Evolutionary conservation across 208 protist species (phyloP), one percentile per base, ranked within the genome.

Genomic region (Histomonas meleagridis): DNA sequence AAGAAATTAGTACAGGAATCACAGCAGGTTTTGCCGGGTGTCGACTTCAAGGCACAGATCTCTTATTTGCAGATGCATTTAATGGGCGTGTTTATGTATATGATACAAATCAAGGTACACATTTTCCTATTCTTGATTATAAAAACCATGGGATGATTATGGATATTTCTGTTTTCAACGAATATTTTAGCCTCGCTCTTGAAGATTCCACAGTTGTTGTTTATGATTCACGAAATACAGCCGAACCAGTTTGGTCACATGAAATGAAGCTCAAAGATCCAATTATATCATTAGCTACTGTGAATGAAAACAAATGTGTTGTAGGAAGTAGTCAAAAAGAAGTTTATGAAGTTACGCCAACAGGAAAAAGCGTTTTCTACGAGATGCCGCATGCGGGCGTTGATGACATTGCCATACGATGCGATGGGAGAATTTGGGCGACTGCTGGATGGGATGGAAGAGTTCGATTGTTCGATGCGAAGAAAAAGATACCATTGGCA

Each of bases 401-500:
- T 35, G 90, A 78, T 55, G 90, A 91, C 28, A 78, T 78, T 35
- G 38, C 90, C 18, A 28, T 91, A 5, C 23, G 90, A 53, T 69
- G 46, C 3, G 90, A 91, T 78, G 90, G 90, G n/a, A 49, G 51
- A 10, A 72, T 91, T 23, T 91, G 90, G 62, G 51, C 90, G 0
- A 32, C 46, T 2, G 49, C 90, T 10, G 90, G 90, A 0, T 91
- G 90, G 90, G 90, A 91, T 78, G 65, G 65, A 32, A 49, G 90
- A 51, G 62, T 91, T 35, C 49, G 90, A 32, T 43, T 91, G 21
- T 91, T 91, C 28, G 65, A 78, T 65, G 62, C 65, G n/a, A 91
- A 72, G 51, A 91, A 78, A 35, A 43, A 49, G 46, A 91, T 18
- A 1, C 51, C 90, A 18, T 55, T 91, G 3, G 90, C 90, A 21